phyloP scores from a whole-genome alignment of 2,329 filamentous ascomycete species.

The Shiraia bambusicola region DNA sequence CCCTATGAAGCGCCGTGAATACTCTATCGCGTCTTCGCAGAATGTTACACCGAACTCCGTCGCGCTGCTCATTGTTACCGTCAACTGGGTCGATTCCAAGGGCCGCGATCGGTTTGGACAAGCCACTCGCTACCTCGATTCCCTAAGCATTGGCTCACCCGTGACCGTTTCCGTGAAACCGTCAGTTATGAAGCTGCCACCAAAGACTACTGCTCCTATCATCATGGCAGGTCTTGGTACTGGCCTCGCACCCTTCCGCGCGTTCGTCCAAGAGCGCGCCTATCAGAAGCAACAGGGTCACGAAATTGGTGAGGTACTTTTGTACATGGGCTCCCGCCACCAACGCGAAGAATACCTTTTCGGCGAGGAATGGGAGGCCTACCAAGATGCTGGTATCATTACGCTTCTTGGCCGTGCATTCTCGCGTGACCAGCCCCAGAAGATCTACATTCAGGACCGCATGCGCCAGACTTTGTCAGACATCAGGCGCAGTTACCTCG shows the following conservation, averaged over 20 bases:
- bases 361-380: slow-evolving; percentile 98
- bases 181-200: slow-evolving; percentile 97
- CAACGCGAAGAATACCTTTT: slow-evolving; percentile 99
- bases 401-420: slow-evolving; percentile 92
- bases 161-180: slow-evolving; percentile 96
- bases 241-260: slow-evolving; percentile 96
- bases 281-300: slow-evolving; percentile 98
- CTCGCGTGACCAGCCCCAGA: slow-evolving; percentile 93
- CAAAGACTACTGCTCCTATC: slow-evolving; percentile 81
- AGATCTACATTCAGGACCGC: slow-evolving; percentile 99
- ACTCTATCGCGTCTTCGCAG: slow-evolving; percentile 98
- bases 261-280: slow-evolving; percentile 96
- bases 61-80: slow-evolving; percentile 93
- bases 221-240: slow-evolving; percentile 99
- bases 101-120: slow-evolving; percentile 91
- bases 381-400: slow-evolving; percentile 91
- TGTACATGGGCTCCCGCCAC: slow-evolving; percentile 96
- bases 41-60: slow-evolving; percentile 89
- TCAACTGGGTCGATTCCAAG: slow-evolving; percentile 87
- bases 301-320: slow-evolving; percentile 85
- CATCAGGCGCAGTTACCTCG: slow-evolving; percentile 82
- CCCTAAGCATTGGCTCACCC: slow-evolving; percentile 70
- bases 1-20: slow-evolving; percentile 94
- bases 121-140: slow-evolving; percentile 84
- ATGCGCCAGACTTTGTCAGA: slow-evolving; percentile 86